Base-by-base conservation (phyloP, 352 stramenopile species). In the Phytophthora sp. region DNA sequence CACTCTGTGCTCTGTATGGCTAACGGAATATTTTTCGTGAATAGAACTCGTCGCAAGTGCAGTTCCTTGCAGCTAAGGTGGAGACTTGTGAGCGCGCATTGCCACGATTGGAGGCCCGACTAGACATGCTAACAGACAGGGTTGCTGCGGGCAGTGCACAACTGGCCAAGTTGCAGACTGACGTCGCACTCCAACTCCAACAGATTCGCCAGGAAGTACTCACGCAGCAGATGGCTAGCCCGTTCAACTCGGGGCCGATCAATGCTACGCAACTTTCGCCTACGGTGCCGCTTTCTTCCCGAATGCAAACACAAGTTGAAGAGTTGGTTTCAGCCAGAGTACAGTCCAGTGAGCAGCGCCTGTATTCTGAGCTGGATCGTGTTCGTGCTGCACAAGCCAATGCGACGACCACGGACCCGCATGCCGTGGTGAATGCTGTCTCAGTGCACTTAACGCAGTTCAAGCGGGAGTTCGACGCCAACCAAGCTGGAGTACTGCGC, bases 11-110 rank as follows among this genome's bases (percentile, higher is more conserved):
- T 13, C 7, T 9, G 27, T 24, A 9, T 39, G 3, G 6, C 51
- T 54, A 54, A 69, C 52, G 11, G 7, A 18, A 12, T 45, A 8
- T 41, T 27, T 41, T 52, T 50, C 27, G 10, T 54, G 24, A 11
- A n/a, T 32, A 83, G 76, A 79, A 79, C 39, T 56, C 76, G 0
- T 82, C 65, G 1, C 70, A 89, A 42, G 51, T 87, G 6, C 77
- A 89, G 44, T 74, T 81, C 9, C 51, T 89, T 8, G 53, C 74
- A 6, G 77, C 77, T 21, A 89, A 87, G 53, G 76, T 89, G 4
- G 77, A 89, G 3, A 63, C 77, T 0, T 89, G 77, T 28, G 80
- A 89, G 48, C 75, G 80, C n/a, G 76, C 77, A 4, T 68, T 89
- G n/a, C 77, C 80, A 8, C 72, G 80, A 7, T 52, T 89, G 10